Conservation (phyloP, 495 filamentous ascomycete species). For the Penicillium bialowiezense region DNA sequence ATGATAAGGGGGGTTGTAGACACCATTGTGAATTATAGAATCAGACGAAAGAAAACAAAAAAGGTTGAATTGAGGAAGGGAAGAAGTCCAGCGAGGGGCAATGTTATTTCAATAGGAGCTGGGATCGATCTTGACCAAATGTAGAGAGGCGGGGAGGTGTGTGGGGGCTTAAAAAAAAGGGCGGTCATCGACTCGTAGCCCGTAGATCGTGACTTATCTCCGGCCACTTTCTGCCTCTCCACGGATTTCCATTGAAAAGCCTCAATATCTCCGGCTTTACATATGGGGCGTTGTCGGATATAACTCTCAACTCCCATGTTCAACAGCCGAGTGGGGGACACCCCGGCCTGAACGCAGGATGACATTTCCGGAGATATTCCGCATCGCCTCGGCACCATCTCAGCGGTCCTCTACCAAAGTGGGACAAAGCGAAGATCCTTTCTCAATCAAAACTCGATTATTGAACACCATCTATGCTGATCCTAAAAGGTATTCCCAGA, state of each 20-base stretch:
- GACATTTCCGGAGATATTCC: background rate
- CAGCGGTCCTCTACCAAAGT: background rate
- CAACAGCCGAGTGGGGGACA: slow-evolving; percentile 14
- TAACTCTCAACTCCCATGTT: slow-evolving; percentile 5
- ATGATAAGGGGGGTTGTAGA: slow-evolving; percentile 66
- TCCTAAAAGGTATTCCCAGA: background rate
- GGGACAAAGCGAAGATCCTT: background rate
- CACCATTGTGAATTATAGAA: slow-evolving; percentile 9
- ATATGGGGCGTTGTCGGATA: background rate
- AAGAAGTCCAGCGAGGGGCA: background rate
- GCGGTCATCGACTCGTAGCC: background rate
- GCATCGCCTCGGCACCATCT: background rate
- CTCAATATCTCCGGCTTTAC: background rate
- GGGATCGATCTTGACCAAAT: slow-evolving; percentile 1
- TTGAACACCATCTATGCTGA: background rate
- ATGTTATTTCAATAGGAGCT: background rate
- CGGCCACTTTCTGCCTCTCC: background rate
- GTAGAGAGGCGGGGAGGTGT: background rate
- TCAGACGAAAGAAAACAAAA: background rate
- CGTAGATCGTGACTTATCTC: background rate
- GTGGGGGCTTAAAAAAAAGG: background rate
- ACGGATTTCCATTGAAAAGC: background rate
- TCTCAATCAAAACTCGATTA: background rate
- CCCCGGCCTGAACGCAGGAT: background rate
- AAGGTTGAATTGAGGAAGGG: background rate